Evolutionary conservation across 2,329 filamentous ascomycete species (phyloP), one percentile per base, ranked within the genome.

Genomic region (Epichloe gansuensis): DNA sequence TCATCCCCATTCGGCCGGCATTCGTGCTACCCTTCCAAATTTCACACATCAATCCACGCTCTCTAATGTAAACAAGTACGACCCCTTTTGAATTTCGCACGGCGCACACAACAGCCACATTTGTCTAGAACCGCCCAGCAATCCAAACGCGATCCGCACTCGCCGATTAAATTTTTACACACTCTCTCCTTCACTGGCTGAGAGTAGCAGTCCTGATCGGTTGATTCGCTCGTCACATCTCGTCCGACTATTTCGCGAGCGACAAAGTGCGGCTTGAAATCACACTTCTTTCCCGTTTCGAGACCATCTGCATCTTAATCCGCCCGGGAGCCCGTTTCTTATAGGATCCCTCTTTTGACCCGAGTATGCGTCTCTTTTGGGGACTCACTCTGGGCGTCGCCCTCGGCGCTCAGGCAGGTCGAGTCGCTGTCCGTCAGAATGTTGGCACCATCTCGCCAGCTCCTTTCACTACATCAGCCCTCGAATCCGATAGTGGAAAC

Each of bases 301-400:
- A 41, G 28, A 25, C 39, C 6, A 11, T 17, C 23, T 41, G 37
- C 28, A 21, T 25, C 13, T 15, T 15, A n/a, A 7, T 17, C 15
- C 31, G 31, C 34, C 15, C 31, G 46, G 1, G 11, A 11, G 15
- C n/a, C 15, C 1, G 5, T 42, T 8, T 4, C 9, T 47, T 5
- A 21, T 15, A 8, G 34, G 13, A 5, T 35, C 54, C 52, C 17
- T 44, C 57, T 31, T 51, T 53, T 51, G 55, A 50, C 28, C 34
- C 45, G 42, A 38, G 21, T 17, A 62, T 62, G 61, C 60, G 58
- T 45, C 50, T 60, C 46, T 55, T 53, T 35, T 55, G 53, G 55
- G 57, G 54, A 43, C 50, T 62, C 50, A 54, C 56, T 53, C 54
- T 64, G 53, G 57, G 59, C 50, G 56, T 56, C 51, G 53, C 59